Percentiles rank a stretch among this genome's conserved stretches.
Conservation (phyloP, 192 early-diverging fungal species). For the Gaertneriomyces sp. region DNA sequence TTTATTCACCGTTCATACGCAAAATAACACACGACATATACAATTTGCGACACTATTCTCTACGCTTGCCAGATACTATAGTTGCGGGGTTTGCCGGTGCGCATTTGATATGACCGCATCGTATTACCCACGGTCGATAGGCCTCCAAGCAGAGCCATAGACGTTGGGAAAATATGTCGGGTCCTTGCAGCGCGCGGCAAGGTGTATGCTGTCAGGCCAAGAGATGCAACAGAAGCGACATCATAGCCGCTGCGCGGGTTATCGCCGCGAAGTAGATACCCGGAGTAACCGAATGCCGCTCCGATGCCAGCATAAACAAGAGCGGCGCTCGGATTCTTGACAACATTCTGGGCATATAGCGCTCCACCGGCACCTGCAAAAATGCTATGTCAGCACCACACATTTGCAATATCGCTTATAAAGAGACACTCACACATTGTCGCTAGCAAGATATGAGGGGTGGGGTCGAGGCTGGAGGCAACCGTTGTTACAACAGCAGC, state of each 20-base stretch:
- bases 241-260: constrained; percentile 13
- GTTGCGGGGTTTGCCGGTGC: constrained; percentile 4
- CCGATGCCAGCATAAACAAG: background rate
- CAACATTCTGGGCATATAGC: background rate
- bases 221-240: constrained; percentile 10
- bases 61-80: too few species aligned
- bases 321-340: constrained; percentile 4
- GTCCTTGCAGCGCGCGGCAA: constrained; percentile 6
- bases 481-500: background rate
- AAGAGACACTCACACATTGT: too few species aligned
- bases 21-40: too few species aligned
- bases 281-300: constrained; percentile 8
- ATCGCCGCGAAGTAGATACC: constrained; percentile 9
- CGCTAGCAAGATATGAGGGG: constrained; percentile 19
- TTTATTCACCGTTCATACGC: too few species aligned
- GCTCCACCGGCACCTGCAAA: background rate
- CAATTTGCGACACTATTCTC: too few species aligned
- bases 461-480: constrained; percentile 10
- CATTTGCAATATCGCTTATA: too few species aligned
- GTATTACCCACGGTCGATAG: constrained; percentile 6
- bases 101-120: constrained; percentile 16
- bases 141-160: constrained; percentile 10
- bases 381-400: too few species aligned
- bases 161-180: constrained; percentile 2
- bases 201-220: constrained; percentile 8